phyloP scores from a whole-genome alignment of 1,284 basidiomycete genomes.

The Cystobasidium slooffiae region DNA sequence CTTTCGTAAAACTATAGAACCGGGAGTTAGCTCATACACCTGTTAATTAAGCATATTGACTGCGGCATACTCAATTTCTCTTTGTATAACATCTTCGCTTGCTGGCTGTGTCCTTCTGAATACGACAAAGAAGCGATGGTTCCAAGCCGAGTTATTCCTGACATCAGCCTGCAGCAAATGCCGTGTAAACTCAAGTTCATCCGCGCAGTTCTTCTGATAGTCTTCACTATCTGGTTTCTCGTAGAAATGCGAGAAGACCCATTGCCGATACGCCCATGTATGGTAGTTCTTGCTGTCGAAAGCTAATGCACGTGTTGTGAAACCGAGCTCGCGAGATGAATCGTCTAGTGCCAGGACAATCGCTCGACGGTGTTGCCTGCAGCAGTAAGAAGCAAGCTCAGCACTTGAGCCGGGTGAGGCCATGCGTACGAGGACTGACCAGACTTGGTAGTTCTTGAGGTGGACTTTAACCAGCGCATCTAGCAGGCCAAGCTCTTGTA shows the following conservation, averaged over 20 bases:
- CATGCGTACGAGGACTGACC: constrained; percentile 60
- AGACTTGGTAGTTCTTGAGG: constrained; percentile 94
- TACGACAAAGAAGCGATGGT: constrained; percentile 93
- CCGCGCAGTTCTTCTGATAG: constrained; percentile 14
- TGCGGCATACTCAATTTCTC: constrained; percentile 72
- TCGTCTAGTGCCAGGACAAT: constrained; percentile 64
- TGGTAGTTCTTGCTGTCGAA: constrained; percentile 92
- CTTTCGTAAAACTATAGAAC: constrained; percentile 63
- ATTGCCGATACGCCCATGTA: constrained; percentile 93
- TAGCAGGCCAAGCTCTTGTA: constrained; percentile 77
- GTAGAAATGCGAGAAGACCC: constrained; percentile 78
- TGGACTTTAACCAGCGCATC: constrained; percentile 77
- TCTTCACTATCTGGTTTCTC: constrained; percentile 49
- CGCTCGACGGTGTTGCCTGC: constrained; percentile 81
- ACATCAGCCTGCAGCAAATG: constrained; percentile 66
- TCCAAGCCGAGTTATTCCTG: constrained; percentile 97
- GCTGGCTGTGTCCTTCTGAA: constrained; percentile 66
- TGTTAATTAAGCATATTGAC: not conserved
- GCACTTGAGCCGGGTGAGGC: not conserved
- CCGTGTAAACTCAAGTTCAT: constrained; percentile 62
- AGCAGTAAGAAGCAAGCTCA: not conserved
- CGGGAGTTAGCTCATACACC: constrained; percentile 1
- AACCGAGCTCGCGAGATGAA: constrained; percentile 71
- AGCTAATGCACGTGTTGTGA: constrained; percentile 72
- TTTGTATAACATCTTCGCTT: constrained; percentile 65